Conservation (phyloP, 176 grass and related monocot species). For the Dendrocalamus sinicus region DNA sequence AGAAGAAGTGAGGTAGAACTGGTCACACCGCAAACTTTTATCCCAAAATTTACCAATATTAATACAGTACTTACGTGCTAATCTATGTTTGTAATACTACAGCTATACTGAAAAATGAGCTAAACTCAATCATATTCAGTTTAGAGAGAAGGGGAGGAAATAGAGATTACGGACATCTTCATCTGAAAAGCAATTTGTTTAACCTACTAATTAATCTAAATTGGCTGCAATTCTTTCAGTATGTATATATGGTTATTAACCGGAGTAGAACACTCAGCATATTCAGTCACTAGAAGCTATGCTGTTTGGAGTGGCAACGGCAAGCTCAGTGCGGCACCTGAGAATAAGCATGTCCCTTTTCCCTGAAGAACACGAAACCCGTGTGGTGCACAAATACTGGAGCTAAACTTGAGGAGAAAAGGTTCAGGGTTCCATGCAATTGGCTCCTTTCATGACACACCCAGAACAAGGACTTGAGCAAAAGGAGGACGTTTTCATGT, state of each 20-base stretch:
- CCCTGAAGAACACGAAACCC: neutral
- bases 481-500: neutral
- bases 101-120: neutral
- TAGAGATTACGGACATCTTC: slow-evolving; percentile 37
- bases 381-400: slow-evolving; percentile 34
- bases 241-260: neutral
- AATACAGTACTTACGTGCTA: too few relatives aligned
- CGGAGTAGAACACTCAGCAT: neutral
- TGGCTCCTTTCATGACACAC: neutral
- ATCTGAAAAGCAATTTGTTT: slow-evolving; percentile 46
- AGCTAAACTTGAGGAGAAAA: neutral
- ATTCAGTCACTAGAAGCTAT: neutral
- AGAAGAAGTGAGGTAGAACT: neutral
- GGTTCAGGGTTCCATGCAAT: slow-evolving; percentile 8
- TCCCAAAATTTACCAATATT: neutral
- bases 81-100: neutral
- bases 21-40: neutral
- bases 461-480: slow-evolving; percentile 1
- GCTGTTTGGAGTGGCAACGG: neutral
- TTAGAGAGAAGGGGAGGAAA: neutral
- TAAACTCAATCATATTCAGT: neutral
- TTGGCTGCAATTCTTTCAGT: slow-evolving; percentile 30
- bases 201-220: slow-evolving; percentile 38
- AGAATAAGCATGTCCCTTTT: slow-evolving; percentile 37
- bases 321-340: slow-evolving; percentile 9